A percentile compares a stretch with the other conserved stretches of the same genome.
phyloP scores from a whole-genome alignment of 1,284 basidiomycete species.

The Cryptococcus depauperatus region DNA sequence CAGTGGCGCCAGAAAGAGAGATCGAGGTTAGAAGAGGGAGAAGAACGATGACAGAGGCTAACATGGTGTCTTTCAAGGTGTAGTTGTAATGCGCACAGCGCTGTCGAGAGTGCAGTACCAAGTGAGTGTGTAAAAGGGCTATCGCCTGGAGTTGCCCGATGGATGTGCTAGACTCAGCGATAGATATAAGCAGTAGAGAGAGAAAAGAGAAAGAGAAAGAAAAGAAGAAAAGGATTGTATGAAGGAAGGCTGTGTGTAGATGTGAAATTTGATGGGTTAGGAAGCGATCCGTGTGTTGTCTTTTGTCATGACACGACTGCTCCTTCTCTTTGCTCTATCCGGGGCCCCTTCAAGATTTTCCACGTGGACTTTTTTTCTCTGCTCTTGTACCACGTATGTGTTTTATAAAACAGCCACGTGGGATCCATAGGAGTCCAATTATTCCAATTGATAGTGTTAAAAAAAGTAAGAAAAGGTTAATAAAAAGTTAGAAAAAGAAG shows the following conservation, averaged over 20 bases:
- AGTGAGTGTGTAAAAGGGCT: not conserved
- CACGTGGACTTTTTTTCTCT: no score
- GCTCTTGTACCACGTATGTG: no score
- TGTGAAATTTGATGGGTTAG: no score
- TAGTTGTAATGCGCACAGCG: conserved; percentile 3
- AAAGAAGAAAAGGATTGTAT: not conserved
- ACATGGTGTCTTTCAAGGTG: conserved; percentile 13
- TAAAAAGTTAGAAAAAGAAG: no score
- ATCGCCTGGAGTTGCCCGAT: not conserved
- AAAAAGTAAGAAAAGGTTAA: no score
- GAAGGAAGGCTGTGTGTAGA: not conserved
- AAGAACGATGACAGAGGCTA: conserved; percentile 9
- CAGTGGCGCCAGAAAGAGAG: conserved; percentile 3
- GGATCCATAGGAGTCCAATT: no score
- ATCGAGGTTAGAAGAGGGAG: conserved; percentile 12
- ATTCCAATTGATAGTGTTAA: no score
- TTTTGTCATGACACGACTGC: no score
- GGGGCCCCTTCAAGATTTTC: no score
- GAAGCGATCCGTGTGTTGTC: no score
- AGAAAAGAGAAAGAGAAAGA: not conserved
- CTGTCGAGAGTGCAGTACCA: not conserved
- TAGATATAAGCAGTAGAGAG: not conserved
- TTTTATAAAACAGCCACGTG: no score
- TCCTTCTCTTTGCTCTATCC: no score
- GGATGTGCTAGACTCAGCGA: not conserved